These are phyloP conservation scores for Xylaria polymorpha DNA, from an alignment of 2,329 filamentous ascomycete genomes.

Conservation along the genomic window DNA sequence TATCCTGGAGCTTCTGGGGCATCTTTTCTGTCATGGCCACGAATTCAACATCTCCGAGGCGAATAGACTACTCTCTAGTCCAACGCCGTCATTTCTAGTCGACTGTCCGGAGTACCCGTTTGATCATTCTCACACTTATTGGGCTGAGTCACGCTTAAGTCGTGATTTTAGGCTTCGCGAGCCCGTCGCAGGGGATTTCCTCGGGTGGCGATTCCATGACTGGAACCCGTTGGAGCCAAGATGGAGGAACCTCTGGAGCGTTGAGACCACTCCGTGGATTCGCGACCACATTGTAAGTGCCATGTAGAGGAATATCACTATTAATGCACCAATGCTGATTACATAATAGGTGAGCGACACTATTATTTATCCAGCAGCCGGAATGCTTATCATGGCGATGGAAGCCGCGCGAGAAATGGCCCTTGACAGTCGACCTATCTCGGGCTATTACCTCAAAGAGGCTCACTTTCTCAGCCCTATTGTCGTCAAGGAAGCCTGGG, in stretches of 20 bases:
- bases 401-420: slow-evolving; percentile 51
- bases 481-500: slow-evolving; percentile 46
- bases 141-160: slow-evolving; percentile 53
- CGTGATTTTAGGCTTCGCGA: slow-evolving; percentile 49
- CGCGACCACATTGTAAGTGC: slow-evolving; percentile 57
- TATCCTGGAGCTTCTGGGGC: slow-evolving; percentile 43
- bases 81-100: slow-evolving; percentile 42
- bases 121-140: slow-evolving; percentile 54
- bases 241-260: slow-evolving; percentile 60
- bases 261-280: slow-evolving; percentile 59
- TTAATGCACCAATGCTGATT: not conserved
- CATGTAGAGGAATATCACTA: not conserved
- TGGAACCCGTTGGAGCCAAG: slow-evolving; percentile 48
- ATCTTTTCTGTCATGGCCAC: slow-evolving; percentile 45
- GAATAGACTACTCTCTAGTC: slow-evolving; percentile 37
- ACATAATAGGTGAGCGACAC: slow-evolving; percentile 43
- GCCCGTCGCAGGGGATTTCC: slow-evolving; percentile 45
- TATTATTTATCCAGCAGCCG: slow-evolving; percentile 53
- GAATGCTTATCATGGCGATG: slow-evolving; percentile 54
- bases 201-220: slow-evolving; percentile 46
- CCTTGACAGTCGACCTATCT: slow-evolving; percentile 34
- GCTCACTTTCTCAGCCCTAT: slow-evolving; percentile 51
- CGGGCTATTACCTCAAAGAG: slow-evolving; percentile 48
- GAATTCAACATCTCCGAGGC: slow-evolving; percentile 41
- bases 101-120: slow-evolving; percentile 57